phyloP scores from a whole-genome alignment of 2,329 filamentous ascomycete genomes.

The Penicillium sp. region DNA sequence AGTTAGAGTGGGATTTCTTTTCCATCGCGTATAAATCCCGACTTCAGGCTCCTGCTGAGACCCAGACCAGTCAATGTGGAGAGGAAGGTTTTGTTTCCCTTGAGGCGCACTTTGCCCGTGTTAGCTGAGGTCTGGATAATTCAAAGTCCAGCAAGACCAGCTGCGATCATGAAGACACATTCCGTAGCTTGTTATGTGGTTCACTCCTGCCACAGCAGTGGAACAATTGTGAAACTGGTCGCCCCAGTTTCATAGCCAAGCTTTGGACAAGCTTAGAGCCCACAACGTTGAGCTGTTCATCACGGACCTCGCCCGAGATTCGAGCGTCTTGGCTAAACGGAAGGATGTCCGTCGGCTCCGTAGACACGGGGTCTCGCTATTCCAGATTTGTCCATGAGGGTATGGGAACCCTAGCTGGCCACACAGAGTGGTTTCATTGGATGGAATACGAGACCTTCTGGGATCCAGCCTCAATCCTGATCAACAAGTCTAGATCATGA shows the following conservation, averaged over 20 bases:
- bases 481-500: constrained; percentile 28
- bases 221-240: not conserved
- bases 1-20: not conserved
- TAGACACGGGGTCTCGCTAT: not conserved
- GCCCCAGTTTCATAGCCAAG: constrained; percentile 13
- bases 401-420: not conserved
- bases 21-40: not conserved
- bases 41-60: not conserved
- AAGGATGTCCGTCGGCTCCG: not conserved
- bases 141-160: not conserved
- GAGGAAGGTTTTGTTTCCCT: not conserved
- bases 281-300: not conserved
- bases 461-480: constrained; percentile 20
- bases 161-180: not conserved
- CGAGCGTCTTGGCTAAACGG: constrained; percentile 12
- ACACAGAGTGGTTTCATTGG: constrained; percentile 16
- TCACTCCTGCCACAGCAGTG: not conserved
- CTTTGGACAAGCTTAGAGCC: constrained; percentile 13
- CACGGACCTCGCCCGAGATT: not conserved
- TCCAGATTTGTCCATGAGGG: not conserved
- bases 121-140: not conserved
- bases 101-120: not conserved
- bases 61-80: not conserved
- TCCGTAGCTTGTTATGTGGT: not conserved
- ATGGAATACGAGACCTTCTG: not conserved